These are phyloP conservation scores for Aspergillus haitiensis DNA, from an alignment of 495 filamentous ascomycete species.

Conservation along the genomic window DNA sequence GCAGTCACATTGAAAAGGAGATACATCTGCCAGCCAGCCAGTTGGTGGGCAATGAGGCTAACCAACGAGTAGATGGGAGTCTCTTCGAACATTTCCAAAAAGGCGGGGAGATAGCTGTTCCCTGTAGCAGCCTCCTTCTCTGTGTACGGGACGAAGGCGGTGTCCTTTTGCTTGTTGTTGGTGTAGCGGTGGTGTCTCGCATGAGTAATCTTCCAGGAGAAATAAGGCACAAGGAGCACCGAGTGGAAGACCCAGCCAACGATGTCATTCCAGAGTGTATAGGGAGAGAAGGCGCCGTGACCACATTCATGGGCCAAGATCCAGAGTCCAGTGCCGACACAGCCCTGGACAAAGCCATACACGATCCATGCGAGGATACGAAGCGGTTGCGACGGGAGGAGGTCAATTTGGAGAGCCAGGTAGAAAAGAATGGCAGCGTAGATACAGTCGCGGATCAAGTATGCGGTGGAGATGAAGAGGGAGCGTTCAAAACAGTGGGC, in stretches of 20 bases:
- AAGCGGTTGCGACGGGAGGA: slow-evolving; percentile 42
- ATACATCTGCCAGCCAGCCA: slow-evolving; percentile 59
- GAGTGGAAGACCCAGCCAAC: slow-evolving; percentile 69
- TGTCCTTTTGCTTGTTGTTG: slow-evolving; percentile 59
- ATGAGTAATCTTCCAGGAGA: slow-evolving; percentile 76
- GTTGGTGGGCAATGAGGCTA: slow-evolving; percentile 51
- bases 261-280: slow-evolving; percentile 60
- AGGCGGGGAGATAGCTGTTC: slow-evolving; percentile 34
- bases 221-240: slow-evolving; percentile 66
- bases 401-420: slow-evolving; percentile 35
- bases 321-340: slow-evolving; percentile 79
- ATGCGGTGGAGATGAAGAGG: slow-evolving; percentile 57
- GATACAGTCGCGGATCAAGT: slow-evolving; percentile 69
- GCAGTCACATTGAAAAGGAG: slow-evolving; percentile 57
- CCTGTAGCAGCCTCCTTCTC: slow-evolving; percentile 41
- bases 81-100: slow-evolving; percentile 53
- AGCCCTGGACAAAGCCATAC: slow-evolving; percentile 73
- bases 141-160: slow-evolving; percentile 57
- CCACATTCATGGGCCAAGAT: slow-evolving; percentile 87
- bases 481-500: slow-evolving; percentile 79
- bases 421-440: slow-evolving; percentile 64
- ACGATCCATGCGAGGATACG: slow-evolving; percentile 61
- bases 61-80: slow-evolving; percentile 54
- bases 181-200: slow-evolving; percentile 69
- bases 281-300: slow-evolving; percentile 70